Conservation (phyloP, 768 basidiomycete genomes). For the Suillus clintonianus region DNA sequence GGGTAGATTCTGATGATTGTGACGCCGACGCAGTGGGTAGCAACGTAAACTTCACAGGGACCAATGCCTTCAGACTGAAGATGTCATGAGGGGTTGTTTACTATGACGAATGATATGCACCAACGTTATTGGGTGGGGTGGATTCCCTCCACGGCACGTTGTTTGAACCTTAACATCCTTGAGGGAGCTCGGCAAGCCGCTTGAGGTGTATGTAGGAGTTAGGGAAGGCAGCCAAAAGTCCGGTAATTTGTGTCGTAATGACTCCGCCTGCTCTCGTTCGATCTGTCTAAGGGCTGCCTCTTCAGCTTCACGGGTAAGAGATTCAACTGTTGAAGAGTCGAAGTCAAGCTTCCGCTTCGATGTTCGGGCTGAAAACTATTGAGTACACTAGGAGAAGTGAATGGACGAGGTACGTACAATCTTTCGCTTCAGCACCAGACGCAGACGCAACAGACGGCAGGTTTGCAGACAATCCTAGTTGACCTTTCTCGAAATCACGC, state of each 20-base stretch:
- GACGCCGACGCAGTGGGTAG: slow-evolving; percentile 40
- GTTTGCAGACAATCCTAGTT: slow-evolving; percentile 64
- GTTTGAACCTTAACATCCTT: slow-evolving; percentile 86
- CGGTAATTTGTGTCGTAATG: slow-evolving; percentile 84
- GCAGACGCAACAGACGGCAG: slow-evolving; percentile 36
- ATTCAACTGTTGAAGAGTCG: slow-evolving; percentile 69
- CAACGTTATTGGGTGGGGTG: slow-evolving; percentile 76
- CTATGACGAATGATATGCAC: slow-evolving; percentile 39
- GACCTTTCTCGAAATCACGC: slow-evolving; percentile 85
- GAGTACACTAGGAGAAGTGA: not conserved
- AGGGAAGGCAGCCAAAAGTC: slow-evolving; percentile 97
- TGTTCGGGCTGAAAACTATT: slow-evolving; percentile 46
- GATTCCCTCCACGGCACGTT: slow-evolving; percentile 80
- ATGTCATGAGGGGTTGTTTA: slow-evolving; percentile 7
- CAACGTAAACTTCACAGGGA: slow-evolving; percentile 78
- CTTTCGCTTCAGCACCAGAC: slow-evolving; percentile 39
- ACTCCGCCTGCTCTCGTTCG: slow-evolving; percentile 83
- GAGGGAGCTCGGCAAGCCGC: slow-evolving; percentile 62
- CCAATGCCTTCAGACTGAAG: slow-evolving; percentile 76
- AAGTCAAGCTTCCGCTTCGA: slow-evolving; percentile 88
- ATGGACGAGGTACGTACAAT: slow-evolving; percentile 31
- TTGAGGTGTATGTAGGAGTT: slow-evolving; percentile 77
- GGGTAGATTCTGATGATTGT: slow-evolving; percentile 39
- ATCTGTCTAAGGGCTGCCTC: slow-evolving; percentile 83
- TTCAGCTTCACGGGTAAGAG: slow-evolving; percentile 78